phyloP scores from a whole-genome alignment of 2,329 filamentous ascomycete species.

The Volutella citrinella region DNA sequence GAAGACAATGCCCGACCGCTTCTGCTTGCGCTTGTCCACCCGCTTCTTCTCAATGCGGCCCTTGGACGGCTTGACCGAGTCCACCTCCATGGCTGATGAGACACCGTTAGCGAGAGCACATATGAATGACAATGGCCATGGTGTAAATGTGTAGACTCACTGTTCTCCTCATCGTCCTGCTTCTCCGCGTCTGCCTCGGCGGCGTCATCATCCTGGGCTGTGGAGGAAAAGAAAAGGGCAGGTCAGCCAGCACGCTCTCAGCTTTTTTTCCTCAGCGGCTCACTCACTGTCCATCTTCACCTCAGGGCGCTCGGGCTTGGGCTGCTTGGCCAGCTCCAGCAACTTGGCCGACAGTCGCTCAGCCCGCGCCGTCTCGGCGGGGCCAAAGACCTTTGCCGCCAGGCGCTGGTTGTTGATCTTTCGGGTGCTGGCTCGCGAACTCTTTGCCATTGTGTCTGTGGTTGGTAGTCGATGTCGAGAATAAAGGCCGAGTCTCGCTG shows the following conservation, averaged over 20 bases:
- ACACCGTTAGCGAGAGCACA: constrained; percentile 10
- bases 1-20: constrained; percentile 58
- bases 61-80: constrained; percentile 41
- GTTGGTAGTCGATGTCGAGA: constrained; percentile 5
- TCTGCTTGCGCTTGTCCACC: constrained; percentile 55
- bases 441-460: constrained; percentile 73
- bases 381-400: constrained; percentile 79
- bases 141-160: constrained; percentile 17
- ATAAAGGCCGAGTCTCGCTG: constrained; percentile 6
- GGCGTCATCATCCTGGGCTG: constrained; percentile 27
- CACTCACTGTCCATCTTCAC: constrained; percentile 45
- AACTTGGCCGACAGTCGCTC: constrained; percentile 85
- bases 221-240: too few relatives aligned
- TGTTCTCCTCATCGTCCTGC: constrained; percentile 23
- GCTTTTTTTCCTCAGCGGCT: too few relatives aligned
- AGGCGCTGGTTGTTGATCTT: constrained; percentile 83
- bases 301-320: constrained; percentile 60
- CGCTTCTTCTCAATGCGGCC: constrained; percentile 45
- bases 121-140: constrained; percentile 10
- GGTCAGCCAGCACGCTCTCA: too few relatives aligned
- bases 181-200: constrained; percentile 27
- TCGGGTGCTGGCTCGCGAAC: constrained; percentile 70
- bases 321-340: constrained; percentile 73
- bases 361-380: constrained; percentile 73
- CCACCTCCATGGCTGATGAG: constrained; percentile 54